Percentiles rank a stretch among this genome's conserved stretches.
These are phyloP conservation scores for Westerdykella sp. DNA, from an alignment of 2,329 filamentous ascomycete species.

Conservation along the genomic window DNA sequence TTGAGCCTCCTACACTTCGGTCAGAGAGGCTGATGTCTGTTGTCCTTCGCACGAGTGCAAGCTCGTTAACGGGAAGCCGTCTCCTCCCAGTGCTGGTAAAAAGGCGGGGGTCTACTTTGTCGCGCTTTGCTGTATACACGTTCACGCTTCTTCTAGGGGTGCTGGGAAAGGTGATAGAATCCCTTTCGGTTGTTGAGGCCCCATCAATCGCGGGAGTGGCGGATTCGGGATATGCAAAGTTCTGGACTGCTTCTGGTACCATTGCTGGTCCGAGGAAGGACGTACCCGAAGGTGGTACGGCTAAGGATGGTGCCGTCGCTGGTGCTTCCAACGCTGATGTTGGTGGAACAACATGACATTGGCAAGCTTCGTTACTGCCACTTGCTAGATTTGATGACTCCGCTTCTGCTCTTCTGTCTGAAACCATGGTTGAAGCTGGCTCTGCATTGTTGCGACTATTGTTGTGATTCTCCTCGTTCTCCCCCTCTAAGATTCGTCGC, in stretches of 20 bases:
- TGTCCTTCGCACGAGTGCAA: slow-evolving; percentile 23
- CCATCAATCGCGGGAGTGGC: neutral
- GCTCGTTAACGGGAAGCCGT: slow-evolving; percentile 19
- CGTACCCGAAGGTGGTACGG: neutral
- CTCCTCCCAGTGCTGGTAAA: slow-evolving; percentile 13
- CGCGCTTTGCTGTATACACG: neutral
- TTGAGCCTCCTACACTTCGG: slow-evolving; percentile 18
- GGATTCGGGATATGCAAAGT: neutral
- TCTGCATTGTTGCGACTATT: no score
- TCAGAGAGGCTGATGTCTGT: slow-evolving; percentile 21
- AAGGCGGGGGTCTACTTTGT: neutral
- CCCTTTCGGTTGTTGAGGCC: neutral
- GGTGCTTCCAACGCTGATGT: neutral
- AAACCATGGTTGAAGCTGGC: no score
- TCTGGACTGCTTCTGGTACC: neutral
- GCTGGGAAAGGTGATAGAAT: neutral
- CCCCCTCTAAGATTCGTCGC: slow-evolving; percentile 1
- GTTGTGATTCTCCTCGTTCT: no score
- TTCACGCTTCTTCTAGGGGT: neutral
- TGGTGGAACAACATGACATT: neutral
- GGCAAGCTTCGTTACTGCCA: neutral
- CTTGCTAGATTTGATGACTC: neutral
- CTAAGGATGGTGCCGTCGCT: neutral
- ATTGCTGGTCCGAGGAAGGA: neutral
- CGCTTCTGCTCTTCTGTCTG: neutral